Base-by-base conservation (phyloP, 306 rosid species). In the Arachis hypogaea region DNA sequence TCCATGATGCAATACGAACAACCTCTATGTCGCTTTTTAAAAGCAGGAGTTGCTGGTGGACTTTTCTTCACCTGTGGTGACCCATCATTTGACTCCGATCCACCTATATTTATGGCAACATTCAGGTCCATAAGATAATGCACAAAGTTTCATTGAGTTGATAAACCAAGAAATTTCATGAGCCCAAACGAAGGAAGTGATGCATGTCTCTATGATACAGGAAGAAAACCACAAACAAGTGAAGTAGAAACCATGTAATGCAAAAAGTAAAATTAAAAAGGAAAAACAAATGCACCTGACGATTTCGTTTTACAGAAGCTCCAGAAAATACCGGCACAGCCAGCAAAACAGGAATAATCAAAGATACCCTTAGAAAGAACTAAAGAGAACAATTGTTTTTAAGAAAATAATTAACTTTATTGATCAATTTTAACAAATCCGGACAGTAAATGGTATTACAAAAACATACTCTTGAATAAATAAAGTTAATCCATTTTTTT, bases 1-100 rank as follows among this genome's bases (percentile, higher is more conserved):
- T 92, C 99, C 82, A 94, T 76, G 84, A 94, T 88, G 81, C 99
- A 94, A 80, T 68, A 88, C 29, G 99, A 91, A 79, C 97, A 94
- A 59, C 99, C 97, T 80, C 86, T 88, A 67, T 94, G 99, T 72
- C 97, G 89, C 81, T 92, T 94, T 86, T 92, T 94, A 78, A 75
- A 88, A 45, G 90, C 75, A 36, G 95, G 90, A 58, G 93, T 83
- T 66, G 93, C 77, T 45, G 88, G 82, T 11, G 86, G 92, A 66
- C 79, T 85, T 81, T 88, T 93, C 82, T 81, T 91, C 40, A 54
- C 75, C 71, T 79, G 86, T 77, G 80, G 81, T 77, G 76, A 81
- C 4, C 82, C 84, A 43, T 76, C 82, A 33, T 9, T 71, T 10
- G 77, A 78, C 71, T 86, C 92, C 74, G 64, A 46, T 73, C 73